phyloP scores from a whole-genome alignment of 1,139 yeast species.

The Pichia sp. region DNA sequence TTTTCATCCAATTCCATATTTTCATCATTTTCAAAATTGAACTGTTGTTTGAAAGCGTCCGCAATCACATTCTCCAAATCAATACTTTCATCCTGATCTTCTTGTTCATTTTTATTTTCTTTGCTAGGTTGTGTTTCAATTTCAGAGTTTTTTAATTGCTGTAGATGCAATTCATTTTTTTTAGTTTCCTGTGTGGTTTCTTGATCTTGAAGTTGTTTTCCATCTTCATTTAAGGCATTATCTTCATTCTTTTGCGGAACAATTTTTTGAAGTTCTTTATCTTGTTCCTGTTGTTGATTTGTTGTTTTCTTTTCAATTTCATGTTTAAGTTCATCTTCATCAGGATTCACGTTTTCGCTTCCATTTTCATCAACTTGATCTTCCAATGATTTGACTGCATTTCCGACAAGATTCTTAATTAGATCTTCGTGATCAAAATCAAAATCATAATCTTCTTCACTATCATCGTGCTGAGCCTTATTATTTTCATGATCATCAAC shows the following conservation, averaged over 20 bases:
- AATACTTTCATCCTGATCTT: neutral
- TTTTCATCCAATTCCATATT: neutral
- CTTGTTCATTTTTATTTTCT: neutral
- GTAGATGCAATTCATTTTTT: neutral
- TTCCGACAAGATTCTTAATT: constrained; percentile 7
- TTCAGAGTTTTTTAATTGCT: neutral
- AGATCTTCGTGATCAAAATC: constrained; percentile 8
- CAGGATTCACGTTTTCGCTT: too few species aligned
- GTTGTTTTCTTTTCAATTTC: neutral
- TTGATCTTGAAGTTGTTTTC: neutral
- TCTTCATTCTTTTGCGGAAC: neutral
- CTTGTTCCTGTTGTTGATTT: neutral
- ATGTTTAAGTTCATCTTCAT: too few species aligned
- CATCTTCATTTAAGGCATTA: neutral
- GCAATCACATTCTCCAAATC: constrained; percentile 19
- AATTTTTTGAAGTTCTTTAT: neutral
- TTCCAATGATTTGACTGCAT: constrained; percentile 8
- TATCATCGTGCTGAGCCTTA: neutral
- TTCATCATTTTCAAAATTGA: neutral
- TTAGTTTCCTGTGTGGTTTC: neutral
- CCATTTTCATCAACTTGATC: neutral
- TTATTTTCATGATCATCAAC: neutral
- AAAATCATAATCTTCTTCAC: neutral
- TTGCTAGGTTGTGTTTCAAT: neutral
- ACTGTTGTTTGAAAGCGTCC: constrained; percentile 16